Evolutionary conservation across 768 basidiomycete species (phyloP).

Genomic region (Boletus vermiculosoides): DNA sequence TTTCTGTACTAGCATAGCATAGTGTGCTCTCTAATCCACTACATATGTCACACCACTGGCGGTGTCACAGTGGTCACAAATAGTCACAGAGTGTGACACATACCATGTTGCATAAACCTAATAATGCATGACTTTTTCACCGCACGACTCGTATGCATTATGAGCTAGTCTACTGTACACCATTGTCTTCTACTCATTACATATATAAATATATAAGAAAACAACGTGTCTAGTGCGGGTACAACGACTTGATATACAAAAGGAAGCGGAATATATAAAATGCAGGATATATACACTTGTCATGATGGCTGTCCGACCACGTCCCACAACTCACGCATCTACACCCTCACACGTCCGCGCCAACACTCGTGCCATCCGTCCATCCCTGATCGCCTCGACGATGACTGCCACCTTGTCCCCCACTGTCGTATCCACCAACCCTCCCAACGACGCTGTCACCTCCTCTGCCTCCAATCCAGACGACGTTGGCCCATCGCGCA

Average conservation of each 20-base stretch:
- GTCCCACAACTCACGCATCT: slow-evolving; percentile 7
- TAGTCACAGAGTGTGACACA: too few species aligned
- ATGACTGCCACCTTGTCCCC: slow-evolving; percentile 74
- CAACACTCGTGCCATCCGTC: slow-evolving; percentile 60
- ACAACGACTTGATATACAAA: neutral
- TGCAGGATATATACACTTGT: neutral
- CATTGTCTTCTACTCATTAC: neutral
- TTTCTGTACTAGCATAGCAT: too few species aligned
- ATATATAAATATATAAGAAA: neutral
- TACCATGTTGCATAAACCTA: too few species aligned
- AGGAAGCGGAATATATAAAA: neutral
- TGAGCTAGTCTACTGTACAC: too few species aligned
- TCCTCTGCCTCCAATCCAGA: slow-evolving; percentile 53
- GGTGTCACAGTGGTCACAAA: too few species aligned
- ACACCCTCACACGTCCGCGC: slow-evolving; percentile 45
- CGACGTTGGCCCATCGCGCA: slow-evolving; percentile 24
- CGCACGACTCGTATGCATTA: too few species aligned
- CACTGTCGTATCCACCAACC: slow-evolving; percentile 47
- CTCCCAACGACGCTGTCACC: slow-evolving; percentile 7
- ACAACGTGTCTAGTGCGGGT: neutral
- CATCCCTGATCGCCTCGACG: slow-evolving; percentile 77
- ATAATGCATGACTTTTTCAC: too few species aligned
- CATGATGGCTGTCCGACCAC: neutral
- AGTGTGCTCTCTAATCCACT: too few species aligned
- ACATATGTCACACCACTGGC: too few species aligned